Conservation (phyloP, 2,329 filamentous ascomycete species). For the Neofusicoccum sp. region DNA sequence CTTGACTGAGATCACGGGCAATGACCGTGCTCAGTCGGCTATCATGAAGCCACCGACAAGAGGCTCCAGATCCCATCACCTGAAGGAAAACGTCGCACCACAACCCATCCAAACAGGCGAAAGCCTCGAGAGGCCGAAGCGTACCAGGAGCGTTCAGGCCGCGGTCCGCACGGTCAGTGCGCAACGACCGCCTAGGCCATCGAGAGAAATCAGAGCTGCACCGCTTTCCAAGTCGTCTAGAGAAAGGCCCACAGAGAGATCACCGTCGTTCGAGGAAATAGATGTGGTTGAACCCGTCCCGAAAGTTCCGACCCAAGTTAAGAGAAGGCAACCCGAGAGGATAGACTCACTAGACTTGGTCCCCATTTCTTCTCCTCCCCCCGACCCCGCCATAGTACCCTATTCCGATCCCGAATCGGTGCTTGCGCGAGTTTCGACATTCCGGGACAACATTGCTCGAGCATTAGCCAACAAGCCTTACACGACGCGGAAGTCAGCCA, state of each 20-base stretch:
- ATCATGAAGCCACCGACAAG: conserved; percentile 26
- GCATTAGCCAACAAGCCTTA: conserved; percentile 44
- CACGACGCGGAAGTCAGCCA: conserved; percentile 52
- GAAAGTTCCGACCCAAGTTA: neutral
- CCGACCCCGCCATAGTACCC: conserved; percentile 27
- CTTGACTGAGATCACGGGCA: conserved; percentile 51
- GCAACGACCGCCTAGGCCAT: conserved; percentile 15
- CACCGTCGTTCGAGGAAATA: neutral
- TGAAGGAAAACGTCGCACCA: conserved; percentile 43
- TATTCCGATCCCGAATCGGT: conserved; percentile 50
- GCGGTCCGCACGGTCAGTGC: conserved; percentile 25
- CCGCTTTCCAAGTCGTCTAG: conserved; percentile 7
- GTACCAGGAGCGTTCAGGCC: conserved; percentile 38
- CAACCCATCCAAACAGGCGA: conserved; percentile 32
- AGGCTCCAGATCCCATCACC: conserved; percentile 31
- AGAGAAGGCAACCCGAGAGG: conserved; percentile 11
- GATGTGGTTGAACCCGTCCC: neutral
- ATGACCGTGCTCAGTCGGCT: conserved; percentile 35
- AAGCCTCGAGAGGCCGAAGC: conserved; percentile 39
- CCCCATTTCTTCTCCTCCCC: neutral
- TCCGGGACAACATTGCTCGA: conserved; percentile 50
- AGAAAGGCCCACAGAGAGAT: conserved; percentile 5
- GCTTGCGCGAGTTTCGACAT: conserved; percentile 45
- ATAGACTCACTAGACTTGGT: conserved; percentile 14
- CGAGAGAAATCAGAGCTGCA: conserved; percentile 5